A percentile compares a stretch with the other conserved stretches of the same genome.
These are phyloP conservation scores for Rhinocladiella mackenziei DNA, from an alignment of 2,329 filamentous ascomycete species.

Conservation along the genomic window DNA sequence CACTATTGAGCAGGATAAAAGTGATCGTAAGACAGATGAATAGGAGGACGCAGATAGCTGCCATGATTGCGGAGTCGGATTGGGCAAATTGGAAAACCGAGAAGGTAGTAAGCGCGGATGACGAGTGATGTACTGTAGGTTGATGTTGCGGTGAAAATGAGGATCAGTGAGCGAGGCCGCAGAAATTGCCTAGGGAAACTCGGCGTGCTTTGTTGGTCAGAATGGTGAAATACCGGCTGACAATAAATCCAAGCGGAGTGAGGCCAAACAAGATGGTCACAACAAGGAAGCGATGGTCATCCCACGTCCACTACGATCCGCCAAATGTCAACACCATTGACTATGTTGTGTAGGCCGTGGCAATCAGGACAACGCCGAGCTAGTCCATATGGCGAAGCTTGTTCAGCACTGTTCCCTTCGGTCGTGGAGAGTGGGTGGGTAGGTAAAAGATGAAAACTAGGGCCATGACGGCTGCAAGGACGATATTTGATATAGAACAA, in stretches of 20 bases:
- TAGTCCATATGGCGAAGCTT: slow-evolving; percentile 43
- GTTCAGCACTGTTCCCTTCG: slow-evolving; percentile 22
- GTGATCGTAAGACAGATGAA: slow-evolving; percentile 32
- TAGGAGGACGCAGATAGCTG: slow-evolving; percentile 35
- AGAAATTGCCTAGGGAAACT: slow-evolving; percentile 51
- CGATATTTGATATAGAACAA: slow-evolving; percentile 57
- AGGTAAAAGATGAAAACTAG: slow-evolving; percentile 47
- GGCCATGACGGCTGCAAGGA: slow-evolving; percentile 42
- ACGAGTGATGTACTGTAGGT: slow-evolving; percentile 39
- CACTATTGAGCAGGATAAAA: slow-evolving; percentile 26
- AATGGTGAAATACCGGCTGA: slow-evolving; percentile 46
- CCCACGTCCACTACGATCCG: slow-evolving; percentile 49
- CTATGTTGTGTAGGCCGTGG: slow-evolving; percentile 41
- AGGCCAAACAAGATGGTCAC: slow-evolving; percentile 48
- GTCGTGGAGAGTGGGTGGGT: slow-evolving; percentile 30
- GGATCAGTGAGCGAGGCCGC: slow-evolving; percentile 34
- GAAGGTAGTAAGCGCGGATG: slow-evolving; percentile 50
- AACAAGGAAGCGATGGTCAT: slow-evolving; percentile 42
- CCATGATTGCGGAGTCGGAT: slow-evolving; percentile 36
- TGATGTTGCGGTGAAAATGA: slow-evolving; percentile 44
- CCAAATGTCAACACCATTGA: slow-evolving; percentile 52
- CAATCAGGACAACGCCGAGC: slow-evolving; percentile 45
- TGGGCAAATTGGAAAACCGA: slow-evolving; percentile 54
- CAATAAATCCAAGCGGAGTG: slow-evolving; percentile 41
- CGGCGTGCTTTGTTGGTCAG: slow-evolving; percentile 44